Evolutionary conservation across 1,284 basidiomycete species (phyloP).

Genomic region (Xerocomus amazonicus): DNA sequence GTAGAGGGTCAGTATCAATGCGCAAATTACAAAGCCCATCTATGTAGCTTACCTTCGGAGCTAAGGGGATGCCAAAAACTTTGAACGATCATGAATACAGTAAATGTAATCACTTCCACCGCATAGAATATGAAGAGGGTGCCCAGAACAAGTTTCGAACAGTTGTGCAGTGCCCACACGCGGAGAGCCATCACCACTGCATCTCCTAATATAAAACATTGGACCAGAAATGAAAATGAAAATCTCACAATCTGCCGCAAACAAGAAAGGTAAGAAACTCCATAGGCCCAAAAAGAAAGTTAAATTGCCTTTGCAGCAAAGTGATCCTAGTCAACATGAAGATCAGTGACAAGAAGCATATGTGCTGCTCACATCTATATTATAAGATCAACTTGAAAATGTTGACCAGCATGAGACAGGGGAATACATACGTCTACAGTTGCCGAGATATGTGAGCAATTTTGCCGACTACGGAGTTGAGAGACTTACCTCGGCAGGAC

Average conservation of each 20-base stretch:
- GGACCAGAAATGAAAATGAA: background rate
- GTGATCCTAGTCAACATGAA: background rate
- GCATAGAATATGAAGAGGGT: background rate
- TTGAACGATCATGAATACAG: background rate
- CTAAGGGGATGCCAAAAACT: background rate
- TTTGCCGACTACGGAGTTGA: background rate
- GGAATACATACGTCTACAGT: background rate
- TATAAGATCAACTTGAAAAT: too few species aligned
- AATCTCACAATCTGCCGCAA: constrained; percentile 7
- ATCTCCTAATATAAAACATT: background rate
- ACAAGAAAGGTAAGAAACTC: background rate
- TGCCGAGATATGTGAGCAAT: background rate
- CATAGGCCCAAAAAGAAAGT: background rate
- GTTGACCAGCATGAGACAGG: too few species aligned
- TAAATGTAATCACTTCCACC: background rate
- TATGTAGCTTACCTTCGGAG: background rate
- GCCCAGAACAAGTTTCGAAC: constrained; percentile 4
- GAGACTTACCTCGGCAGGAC: background rate
- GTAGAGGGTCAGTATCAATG: too few species aligned
- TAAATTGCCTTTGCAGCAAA: background rate
- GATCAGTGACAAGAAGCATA: too few species aligned
- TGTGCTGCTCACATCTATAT: constrained; percentile 8
- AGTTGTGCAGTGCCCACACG: constrained; percentile 7
- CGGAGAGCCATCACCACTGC: constrained; percentile 13
- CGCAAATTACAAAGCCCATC: too few species aligned